Evolutionary conservation across 768 basidiomycete genomes (phyloP).

Genomic region (Cystofilobasidium ferigula): DNA sequence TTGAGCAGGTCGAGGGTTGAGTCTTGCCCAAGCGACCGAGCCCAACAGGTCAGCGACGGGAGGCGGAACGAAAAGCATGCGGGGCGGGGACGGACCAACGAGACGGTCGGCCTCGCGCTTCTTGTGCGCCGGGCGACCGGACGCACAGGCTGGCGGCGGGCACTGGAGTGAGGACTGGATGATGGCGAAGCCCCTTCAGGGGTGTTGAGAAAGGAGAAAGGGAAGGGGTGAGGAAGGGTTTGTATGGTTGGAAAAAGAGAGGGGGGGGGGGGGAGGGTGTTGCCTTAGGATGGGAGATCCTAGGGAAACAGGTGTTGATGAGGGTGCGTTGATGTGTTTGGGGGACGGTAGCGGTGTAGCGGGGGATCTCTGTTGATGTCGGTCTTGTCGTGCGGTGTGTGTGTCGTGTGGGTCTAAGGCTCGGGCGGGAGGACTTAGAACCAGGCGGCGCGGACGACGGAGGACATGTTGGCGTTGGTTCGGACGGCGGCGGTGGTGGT

Average conservation of each 20-base stretch:
- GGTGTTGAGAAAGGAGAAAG: too few relatives aligned
- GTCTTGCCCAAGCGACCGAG: not conserved
- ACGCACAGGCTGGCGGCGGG: not conserved
- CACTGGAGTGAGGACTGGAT: too few relatives aligned
- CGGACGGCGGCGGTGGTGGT: not conserved
- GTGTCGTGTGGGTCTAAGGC: not conserved
- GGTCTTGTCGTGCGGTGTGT: not conserved
- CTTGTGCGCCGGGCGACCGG: not conserved
- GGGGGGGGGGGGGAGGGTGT: too few relatives aligned
- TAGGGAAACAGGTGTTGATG: too few relatives aligned
- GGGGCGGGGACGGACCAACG: slow-evolving; percentile 15
- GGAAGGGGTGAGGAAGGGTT: too few relatives aligned
- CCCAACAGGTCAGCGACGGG: not conserved
- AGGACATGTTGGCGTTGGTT: not conserved
- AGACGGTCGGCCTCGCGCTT: slow-evolving; percentile 13
- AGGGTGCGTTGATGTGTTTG: too few relatives aligned
- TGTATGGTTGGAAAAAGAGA: too few relatives aligned
- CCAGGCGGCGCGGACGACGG: not conserved
- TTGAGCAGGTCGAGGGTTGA: slow-evolving; percentile 23
- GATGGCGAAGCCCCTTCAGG: too few relatives aligned
- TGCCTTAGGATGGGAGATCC: too few relatives aligned
- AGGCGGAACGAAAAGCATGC: not conserved
- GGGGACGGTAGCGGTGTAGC: not conserved
- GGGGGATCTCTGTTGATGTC: not conserved
- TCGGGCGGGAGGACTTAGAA: slow-evolving; percentile 9